These are phyloP conservation scores for Chenopodium formosanum DNA, from an alignment of 148 eudicot genomes.

Conservation along the genomic window DNA sequence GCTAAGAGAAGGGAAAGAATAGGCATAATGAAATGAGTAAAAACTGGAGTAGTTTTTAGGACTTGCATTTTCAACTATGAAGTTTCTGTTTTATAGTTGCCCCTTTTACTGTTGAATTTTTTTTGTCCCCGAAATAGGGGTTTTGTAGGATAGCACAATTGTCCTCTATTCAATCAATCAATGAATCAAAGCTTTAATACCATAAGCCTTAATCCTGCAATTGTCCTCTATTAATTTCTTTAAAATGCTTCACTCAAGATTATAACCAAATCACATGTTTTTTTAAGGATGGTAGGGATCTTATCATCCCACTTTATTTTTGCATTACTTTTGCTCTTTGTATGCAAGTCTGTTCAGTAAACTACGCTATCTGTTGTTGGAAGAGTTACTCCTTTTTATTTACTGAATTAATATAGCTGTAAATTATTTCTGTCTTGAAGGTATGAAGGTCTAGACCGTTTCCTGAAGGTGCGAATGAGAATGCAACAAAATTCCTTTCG, in stretches of 20 bases:
- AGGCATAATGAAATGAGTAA: neutral
- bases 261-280: neutral
- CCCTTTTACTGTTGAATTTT: neutral
- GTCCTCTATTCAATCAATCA: neutral
- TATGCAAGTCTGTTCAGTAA: neutral
- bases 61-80: neutral
- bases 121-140: neutral
- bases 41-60: neutral
- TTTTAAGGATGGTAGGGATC: neutral
- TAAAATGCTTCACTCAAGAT: neutral
- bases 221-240: neutral
- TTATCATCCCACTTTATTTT: neutral
- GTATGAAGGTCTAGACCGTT: conserved; percentile 88
- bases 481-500: conserved; percentile 67
- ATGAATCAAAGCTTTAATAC: too few species aligned
- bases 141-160: neutral
- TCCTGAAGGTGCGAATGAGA: conserved; percentile 46
- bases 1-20: neutral
- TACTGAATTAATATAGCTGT: neutral
- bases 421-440: conserved; percentile 31
- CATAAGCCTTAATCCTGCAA: too few species aligned
- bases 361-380: neutral
- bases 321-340: neutral
- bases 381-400: neutral
- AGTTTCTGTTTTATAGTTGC: neutral